Percentiles rank a stretch among this genome's conserved stretches.
Evolutionary conservation across 192 early-diverging fungal species (phyloP).

Genomic region (Globomyces pollinis-pini): DNA sequence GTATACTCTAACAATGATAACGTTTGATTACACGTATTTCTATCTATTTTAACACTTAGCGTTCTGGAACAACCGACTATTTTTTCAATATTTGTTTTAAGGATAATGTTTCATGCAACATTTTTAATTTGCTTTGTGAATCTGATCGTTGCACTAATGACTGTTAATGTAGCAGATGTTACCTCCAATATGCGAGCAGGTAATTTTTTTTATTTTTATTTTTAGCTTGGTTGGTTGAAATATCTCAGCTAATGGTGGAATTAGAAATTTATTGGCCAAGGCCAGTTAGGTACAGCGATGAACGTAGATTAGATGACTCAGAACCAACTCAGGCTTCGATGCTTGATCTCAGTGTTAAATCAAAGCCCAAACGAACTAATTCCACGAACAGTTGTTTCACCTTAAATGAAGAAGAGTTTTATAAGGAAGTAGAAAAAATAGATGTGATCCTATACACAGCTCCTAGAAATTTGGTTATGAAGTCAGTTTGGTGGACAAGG

Average conservation of each 20-base stretch:
- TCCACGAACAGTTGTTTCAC: too few relatives aligned
- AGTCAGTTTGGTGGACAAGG: slow-evolving; percentile 7
- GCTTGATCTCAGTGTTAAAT: background rate
- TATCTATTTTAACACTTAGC: slow-evolving; percentile 4
- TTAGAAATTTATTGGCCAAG: slow-evolving; percentile 39
- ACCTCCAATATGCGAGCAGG: slow-evolving; percentile 31
- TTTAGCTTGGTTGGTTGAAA: slow-evolving; percentile 42
- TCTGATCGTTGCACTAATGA: slow-evolving; percentile 41
- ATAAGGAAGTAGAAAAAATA: background rate
- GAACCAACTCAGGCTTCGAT: background rate
- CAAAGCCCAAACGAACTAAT: background rate
- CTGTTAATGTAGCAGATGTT: slow-evolving; percentile 39
- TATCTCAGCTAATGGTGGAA: slow-evolving; percentile 38
- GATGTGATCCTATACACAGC: background rate
- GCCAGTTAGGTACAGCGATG: slow-evolving; percentile 21
- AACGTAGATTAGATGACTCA: background rate
- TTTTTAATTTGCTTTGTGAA: slow-evolving; percentile 39
- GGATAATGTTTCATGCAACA: slow-evolving; percentile 34
- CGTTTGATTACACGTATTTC: slow-evolving; percentile 32
- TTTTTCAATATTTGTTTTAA: slow-evolving; percentile 26
- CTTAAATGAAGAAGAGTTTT: too few relatives aligned
- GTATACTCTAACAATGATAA: slow-evolving; percentile 32
- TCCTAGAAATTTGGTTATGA: slow-evolving; percentile 1
- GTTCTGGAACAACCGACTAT: slow-evolving; percentile 22
- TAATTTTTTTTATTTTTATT: too few relatives aligned